These are phyloP conservation scores for Heracleum sosnowskyi DNA, from an alignment of 129 eudicot species.

Conservation along the genomic window DNA sequence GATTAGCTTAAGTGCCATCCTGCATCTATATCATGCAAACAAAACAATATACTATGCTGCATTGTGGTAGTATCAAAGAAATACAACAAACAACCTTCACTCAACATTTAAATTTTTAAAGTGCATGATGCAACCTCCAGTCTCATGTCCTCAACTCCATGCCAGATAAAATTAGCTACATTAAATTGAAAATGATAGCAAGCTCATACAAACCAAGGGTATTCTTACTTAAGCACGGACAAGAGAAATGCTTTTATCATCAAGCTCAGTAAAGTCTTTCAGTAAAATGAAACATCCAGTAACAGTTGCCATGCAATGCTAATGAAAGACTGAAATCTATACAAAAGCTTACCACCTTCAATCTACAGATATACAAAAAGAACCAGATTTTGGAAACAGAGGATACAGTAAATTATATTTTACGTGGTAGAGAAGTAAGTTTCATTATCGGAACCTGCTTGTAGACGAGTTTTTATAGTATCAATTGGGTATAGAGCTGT, in stretches of 20 bases:
- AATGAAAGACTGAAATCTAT: not conserved
- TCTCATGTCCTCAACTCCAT: too few relatives aligned
- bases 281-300: not conserved
- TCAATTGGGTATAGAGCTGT: conserved; percentile 77
- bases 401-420: not conserved
- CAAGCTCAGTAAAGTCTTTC: not conserved
- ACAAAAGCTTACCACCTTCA: not conserved
- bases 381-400: not conserved
- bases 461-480: conserved; percentile 85
- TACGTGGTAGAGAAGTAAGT: not conserved
- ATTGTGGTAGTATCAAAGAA: not conserved
- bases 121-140: not conserved
- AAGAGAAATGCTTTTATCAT: not conserved
- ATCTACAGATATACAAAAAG: not conserved
- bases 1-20: not conserved
- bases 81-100: not conserved
- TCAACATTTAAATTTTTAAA: not conserved
- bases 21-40: not conserved
- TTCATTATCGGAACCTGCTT: conserved; percentile 40
- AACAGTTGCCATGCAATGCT: not conserved
- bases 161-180: too few relatives aligned
- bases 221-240: not conserved
- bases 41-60: not conserved
- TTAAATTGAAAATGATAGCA: not conserved
- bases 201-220: not conserved